phyloP scores from a whole-genome alignment of 2,329 filamentous ascomycete species.

The Chaetomium sp. region DNA sequence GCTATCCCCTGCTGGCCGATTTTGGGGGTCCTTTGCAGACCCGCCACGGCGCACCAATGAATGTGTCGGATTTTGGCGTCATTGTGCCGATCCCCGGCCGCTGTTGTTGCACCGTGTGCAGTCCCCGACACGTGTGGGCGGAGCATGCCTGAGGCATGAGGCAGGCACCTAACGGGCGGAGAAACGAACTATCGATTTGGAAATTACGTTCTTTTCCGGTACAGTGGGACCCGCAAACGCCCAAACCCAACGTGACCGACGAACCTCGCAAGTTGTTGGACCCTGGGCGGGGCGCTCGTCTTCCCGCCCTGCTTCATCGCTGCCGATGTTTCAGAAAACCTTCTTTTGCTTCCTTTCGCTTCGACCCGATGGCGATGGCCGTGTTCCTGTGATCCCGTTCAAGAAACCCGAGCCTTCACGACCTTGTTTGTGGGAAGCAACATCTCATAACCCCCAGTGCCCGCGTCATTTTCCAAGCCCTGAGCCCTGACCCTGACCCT shows the following conservation, averaged over 20 bases:
- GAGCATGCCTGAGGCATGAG: neutral
- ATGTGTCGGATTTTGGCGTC: constrained; percentile 26
- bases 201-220: constrained; percentile 13
- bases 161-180: neutral
- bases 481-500: neutral
- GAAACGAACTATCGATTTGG: neutral
- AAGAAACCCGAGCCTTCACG: neutral
- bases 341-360: constrained; percentile 7
- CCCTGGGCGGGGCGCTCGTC: neutral
- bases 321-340: constrained; percentile 17
- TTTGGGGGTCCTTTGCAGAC: constrained; percentile 6
- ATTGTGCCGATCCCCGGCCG: constrained; percentile 30
- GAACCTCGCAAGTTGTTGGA: constrained; percentile 1
- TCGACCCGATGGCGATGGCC: neutral
- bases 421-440: neutral
- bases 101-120: constrained; percentile 13
- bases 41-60: constrained; percentile 25
- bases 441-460: no score
- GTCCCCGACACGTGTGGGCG: constrained; percentile 11
- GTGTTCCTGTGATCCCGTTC: neutral
- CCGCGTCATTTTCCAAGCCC: neutral
- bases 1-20: constrained; percentile 6
- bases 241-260: neutral
- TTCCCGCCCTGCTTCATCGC: constrained; percentile 9
- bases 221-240: neutral